Percentiles rank a stretch among this genome's conserved stretches.
Evolutionary conservation across 2,329 filamentous ascomycete genomes (phyloP).

Genomic region (Sclerotinia trifoliorum): DNA sequence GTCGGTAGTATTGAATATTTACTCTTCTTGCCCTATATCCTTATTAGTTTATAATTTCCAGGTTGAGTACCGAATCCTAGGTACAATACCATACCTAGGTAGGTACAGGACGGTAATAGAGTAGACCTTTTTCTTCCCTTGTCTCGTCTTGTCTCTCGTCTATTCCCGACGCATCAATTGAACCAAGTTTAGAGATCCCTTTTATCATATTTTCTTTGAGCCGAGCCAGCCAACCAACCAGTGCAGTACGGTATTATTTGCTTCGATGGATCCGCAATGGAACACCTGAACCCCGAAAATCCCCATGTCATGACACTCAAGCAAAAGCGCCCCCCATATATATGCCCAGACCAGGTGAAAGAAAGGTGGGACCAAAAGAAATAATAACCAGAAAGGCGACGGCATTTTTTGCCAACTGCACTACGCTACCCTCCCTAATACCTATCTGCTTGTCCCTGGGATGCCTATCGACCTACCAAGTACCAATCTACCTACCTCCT

Average conservation of each 20-base stretch:
- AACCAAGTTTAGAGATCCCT: neutral
- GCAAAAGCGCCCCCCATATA: neutral
- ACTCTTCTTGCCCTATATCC: neutral
- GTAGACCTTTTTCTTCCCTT: neutral
- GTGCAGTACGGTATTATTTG: neutral
- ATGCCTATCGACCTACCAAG: too few relatives aligned
- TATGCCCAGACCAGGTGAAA: neutral
- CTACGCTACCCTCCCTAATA: too few relatives aligned
- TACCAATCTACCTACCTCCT: too few relatives aligned
- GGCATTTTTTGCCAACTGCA: too few relatives aligned
- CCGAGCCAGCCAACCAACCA: neutral
- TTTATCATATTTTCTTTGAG: neutral
- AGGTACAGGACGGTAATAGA: too few relatives aligned
- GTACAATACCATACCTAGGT: too few relatives aligned
- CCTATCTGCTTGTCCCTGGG: too few relatives aligned
- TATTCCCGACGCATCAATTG: neutral
- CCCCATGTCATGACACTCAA: neutral
- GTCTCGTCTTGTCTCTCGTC: neutral
- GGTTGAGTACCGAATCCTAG: too few relatives aligned
- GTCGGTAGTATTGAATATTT: neutral
- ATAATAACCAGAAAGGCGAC: neutral
- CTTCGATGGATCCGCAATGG: conserved; percentile 7
- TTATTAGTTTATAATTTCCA: too few relatives aligned
- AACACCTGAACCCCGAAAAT: conserved; percentile 6
- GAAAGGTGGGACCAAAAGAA: neutral